Percentiles rank a stretch among this genome's conserved stretches.
phyloP scores from a whole-genome alignment of 2,329 filamentous ascomycete species.

The Clarireedia monteithiana region DNA sequence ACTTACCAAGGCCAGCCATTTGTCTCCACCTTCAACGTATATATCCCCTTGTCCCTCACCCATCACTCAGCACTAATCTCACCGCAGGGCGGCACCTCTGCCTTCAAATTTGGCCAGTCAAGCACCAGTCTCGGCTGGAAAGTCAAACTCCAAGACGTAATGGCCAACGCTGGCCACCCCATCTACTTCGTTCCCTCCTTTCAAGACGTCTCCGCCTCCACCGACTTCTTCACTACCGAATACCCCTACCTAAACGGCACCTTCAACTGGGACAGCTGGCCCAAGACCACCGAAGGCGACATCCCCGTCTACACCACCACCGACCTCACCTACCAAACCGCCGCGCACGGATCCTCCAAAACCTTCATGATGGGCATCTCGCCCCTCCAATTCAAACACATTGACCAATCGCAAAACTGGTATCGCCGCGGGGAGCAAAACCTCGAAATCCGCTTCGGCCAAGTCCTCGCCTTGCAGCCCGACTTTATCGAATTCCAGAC shows the following conservation, averaged over 20 bases:
- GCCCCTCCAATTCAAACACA: conserved; percentile 33
- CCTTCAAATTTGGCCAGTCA: conserved; percentile 18
- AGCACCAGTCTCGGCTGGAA: conserved; percentile 23
- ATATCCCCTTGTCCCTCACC: too few species aligned
- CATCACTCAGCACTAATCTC: too few species aligned
- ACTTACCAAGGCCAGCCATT: conserved; percentile 12
- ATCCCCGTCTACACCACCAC: conserved; percentile 13
- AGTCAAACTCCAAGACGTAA: conserved; percentile 15
- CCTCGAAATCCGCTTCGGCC: conserved; percentile 27
- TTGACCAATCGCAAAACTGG: conserved; percentile 28
- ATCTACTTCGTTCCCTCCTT: conserved; percentile 14
- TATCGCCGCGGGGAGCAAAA: conserved; percentile 32
- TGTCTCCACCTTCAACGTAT: conserved; percentile 15
- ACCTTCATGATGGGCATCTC: conserved; percentile 34
- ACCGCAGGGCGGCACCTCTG: conserved; percentile 10
- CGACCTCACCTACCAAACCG: conserved; percentile 27
- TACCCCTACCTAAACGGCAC: conserved; percentile 11
- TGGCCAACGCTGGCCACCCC: conserved; percentile 22
- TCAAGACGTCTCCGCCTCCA: conserved; percentile 10
- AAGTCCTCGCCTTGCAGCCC: conserved; percentile 29
- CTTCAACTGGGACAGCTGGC: conserved; percentile 17
- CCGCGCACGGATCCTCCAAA: conserved; percentile 27
- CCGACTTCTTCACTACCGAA: conserved; percentile 7
- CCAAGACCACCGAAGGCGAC: conserved; percentile 8
- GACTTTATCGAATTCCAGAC: conserved; percentile 34